A percentile compares a stretch with the other conserved stretches of the same genome.
Evolutionary conservation across 2,329 filamentous ascomycete species (phyloP).

Genomic region (Lecanosticta acicola): DNA sequence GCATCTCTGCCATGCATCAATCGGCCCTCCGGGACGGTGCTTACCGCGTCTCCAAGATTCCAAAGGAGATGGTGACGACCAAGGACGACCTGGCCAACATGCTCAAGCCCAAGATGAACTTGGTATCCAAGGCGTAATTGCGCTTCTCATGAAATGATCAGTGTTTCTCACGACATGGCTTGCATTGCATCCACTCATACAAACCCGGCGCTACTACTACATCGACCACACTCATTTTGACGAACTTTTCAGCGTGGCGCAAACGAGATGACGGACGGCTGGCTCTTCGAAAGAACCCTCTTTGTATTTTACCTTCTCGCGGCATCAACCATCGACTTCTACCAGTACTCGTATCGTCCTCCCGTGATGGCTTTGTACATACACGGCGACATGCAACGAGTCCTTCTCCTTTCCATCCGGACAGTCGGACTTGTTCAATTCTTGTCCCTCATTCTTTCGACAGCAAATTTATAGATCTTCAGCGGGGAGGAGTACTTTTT

Average conservation of each 20-base stretch:
- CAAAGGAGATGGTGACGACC: slow-evolving; percentile 75
- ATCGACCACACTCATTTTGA: not conserved
- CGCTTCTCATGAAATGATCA: not conserved
- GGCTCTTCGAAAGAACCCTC: too few relatives aligned
- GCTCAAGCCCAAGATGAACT: slow-evolving; percentile 44
- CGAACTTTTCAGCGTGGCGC: not conserved
- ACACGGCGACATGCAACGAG: not conserved
- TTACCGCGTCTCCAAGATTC: slow-evolving; percentile 79
- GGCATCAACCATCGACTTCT: too few relatives aligned
- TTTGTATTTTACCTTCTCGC: not conserved
- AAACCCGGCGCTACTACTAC: not conserved
- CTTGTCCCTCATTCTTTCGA: not conserved
- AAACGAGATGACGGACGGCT: not conserved
- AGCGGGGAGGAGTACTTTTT: not conserved
- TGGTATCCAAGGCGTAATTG: slow-evolving; percentile 8
- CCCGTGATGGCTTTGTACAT: not conserved
- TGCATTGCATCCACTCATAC: not conserved
- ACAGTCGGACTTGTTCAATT: not conserved
- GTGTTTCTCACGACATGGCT: not conserved
- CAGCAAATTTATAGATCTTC: not conserved
- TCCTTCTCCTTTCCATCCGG: too few relatives aligned
- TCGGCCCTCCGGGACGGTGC: slow-evolving; percentile 73
- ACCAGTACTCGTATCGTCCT: not conserved
- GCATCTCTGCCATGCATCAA: slow-evolving; percentile 65
- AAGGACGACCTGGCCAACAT: slow-evolving; percentile 59